phyloP scores from a whole-genome alignment of 352 stramenopile genomes.

The Phytophthora quininea region DNA sequence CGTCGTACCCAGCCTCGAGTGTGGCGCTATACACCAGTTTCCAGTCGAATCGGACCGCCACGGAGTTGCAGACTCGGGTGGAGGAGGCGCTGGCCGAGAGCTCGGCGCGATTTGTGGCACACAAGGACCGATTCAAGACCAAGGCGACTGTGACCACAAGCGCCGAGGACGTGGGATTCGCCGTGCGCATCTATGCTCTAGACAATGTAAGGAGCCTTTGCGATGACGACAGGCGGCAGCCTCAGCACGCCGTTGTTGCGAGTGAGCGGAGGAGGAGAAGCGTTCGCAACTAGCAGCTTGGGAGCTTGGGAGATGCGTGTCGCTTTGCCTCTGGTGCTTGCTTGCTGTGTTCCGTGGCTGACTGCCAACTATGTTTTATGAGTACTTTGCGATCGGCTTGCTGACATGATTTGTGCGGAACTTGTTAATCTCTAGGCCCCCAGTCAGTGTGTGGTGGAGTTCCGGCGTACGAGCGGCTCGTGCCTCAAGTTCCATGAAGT shows the following conservation, averaged over 20 bases:
- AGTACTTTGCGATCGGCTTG: constrained; percentile 21
- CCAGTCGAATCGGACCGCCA: constrained; percentile 54
- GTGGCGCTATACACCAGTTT: constrained; percentile 83
- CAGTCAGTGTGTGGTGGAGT: constrained; percentile 70
- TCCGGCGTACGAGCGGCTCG: constrained; percentile 69
- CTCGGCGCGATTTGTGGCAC: constrained; percentile 50
- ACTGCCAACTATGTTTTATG: constrained; percentile 23
- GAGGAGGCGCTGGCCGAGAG: constrained; percentile 58
- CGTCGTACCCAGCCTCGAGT: constrained; percentile 59
- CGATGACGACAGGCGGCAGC: constrained; percentile 21
- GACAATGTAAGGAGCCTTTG: constrained; percentile 64
- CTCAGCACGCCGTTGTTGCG: constrained; percentile 24
- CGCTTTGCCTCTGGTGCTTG: constrained; percentile 33
- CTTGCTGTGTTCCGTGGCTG: constrained; percentile 28
- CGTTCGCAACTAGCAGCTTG: constrained; percentile 26
- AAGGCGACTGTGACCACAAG: constrained; percentile 60
- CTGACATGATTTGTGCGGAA: constrained; percentile 34
- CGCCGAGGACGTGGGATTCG: constrained; percentile 57
- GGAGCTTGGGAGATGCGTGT: constrained; percentile 11
- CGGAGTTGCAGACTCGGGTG: constrained; percentile 60
- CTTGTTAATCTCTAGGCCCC: constrained; percentile 41
- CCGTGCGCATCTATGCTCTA: constrained; percentile 71
- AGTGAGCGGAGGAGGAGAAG: constrained; percentile 18
- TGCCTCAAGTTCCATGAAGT: constrained; percentile 78
- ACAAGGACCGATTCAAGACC: constrained; percentile 78